Base-by-base conservation (phyloP, 2,329 filamentous ascomycete genomes). In the Scleromitrula shiraiana region DNA sequence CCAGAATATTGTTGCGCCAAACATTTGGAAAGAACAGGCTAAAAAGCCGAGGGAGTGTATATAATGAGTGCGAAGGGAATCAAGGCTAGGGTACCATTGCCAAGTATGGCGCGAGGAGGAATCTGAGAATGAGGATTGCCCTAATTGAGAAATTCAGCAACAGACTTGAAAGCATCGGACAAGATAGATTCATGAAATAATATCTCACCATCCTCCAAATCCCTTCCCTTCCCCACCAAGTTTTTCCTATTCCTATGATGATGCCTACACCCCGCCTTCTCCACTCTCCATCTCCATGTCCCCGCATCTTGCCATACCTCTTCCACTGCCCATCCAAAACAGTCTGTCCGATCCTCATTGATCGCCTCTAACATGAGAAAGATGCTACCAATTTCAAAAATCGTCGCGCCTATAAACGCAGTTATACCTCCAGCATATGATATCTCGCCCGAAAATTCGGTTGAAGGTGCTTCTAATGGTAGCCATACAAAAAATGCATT, bases 301-400 rank as follows among this genome's bases (percentile, higher is more conserved):
- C 57, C 61, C 33, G 67, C 67, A n/a, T 29, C 35, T 20, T 47
- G 56, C 2, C 76, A 33, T 0, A 69, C 69, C 19, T 70, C 69
- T 54, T 83, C 75, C 1, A 85, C 56, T 0, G 81, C 82, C 80
- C 80, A 86, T 3, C 82, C 82, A 59, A 85, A 85, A 61, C 82
- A 86, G 10, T 75, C 78, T 0, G 73, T 67, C 10, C 74, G 68
- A 56, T 83, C 78, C 57, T 80, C 78, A 59, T 86, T 86, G n/a
- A 84, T 70, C 3, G 82, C 82, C 62, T 86, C 82, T 2, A 83
- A 66, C 63, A 85, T 69, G 22, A 85, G 68, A 2, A 85, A 63
- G 1, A 85, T 59, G 29, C 77, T 79, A 0, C 81, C 82, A 4
- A 82, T 46, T 55, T 82, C 79, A 60, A 87, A 85, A 6, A 85